These are phyloP conservation scores for Deakozyma indianensis DNA, from an alignment of 805 yeast species.

Conservation along the genomic window DNA sequence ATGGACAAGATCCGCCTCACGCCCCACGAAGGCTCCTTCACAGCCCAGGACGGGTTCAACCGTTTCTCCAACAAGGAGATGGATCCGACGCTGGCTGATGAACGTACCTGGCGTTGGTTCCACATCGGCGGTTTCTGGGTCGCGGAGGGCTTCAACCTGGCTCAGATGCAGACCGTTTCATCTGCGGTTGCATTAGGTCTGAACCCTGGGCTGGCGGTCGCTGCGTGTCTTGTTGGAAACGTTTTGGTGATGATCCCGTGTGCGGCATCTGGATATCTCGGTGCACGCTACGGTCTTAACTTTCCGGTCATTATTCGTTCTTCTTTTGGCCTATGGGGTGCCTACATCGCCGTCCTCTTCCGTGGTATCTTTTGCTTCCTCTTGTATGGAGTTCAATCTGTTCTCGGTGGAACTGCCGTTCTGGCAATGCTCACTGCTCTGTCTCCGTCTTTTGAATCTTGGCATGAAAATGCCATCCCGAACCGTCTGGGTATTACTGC, in stretches of 20 bases:
- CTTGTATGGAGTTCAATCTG: slow-evolving; percentile 17
- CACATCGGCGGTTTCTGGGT: slow-evolving; percentile 1
- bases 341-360: neutral
- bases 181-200: neutral
- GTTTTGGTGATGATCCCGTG: slow-evolving; percentile 6
- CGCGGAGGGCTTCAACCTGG: neutral
- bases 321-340: slow-evolving; percentile 6
- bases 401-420: slow-evolving; percentile 24
- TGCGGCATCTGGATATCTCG: slow-evolving; percentile 5
- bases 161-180: slow-evolving; percentile 1
- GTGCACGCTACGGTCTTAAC: slow-evolving; percentile 5
- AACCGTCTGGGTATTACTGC: slow-evolving; percentile 25
- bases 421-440: slow-evolving; percentile 27
- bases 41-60: neutral
- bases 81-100: neutral
- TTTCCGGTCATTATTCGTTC: slow-evolving; percentile 7
- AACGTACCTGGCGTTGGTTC: neutral
- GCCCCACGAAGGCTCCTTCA: neutral
- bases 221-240: slow-evolving; percentile 8
- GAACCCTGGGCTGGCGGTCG: slow-evolving; percentile 8
- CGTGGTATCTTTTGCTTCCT: slow-evolving; percentile 6
- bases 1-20: neutral
- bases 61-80: neutral
- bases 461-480: slow-evolving; percentile 13
- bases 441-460: slow-evolving; percentile 26